These are phyloP conservation scores for Dothidotthia symphoricarpi DNA, from an alignment of 2,329 filamentous ascomycete genomes.

Conservation along the genomic window DNA sequence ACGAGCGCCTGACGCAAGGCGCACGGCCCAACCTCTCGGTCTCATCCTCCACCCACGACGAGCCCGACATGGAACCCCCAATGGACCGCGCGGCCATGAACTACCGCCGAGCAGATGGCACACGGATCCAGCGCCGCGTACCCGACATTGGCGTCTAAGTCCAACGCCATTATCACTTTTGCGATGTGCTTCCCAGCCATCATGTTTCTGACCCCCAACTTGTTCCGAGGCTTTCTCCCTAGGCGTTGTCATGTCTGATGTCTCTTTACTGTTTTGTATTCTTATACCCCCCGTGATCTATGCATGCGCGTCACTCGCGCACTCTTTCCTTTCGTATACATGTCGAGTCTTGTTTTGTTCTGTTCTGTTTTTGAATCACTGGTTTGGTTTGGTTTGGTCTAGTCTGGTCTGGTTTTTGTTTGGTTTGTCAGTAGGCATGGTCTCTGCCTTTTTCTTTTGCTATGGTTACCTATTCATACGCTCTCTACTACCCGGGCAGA, in stretches of 20 bases:
- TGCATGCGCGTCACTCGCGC: slow-evolving; percentile 6
- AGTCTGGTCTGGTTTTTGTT: too few relatives aligned
- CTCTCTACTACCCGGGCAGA: too few relatives aligned
- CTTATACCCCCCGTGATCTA: slow-evolving; percentile 10
- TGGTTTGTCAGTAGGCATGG: too few relatives aligned
- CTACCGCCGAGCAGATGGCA: slow-evolving; percentile 50
- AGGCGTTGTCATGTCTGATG: slow-evolving; percentile 11
- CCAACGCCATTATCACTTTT: slow-evolving; percentile 3
- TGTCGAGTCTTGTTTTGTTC: not conserved
- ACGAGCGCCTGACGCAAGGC: slow-evolving; percentile 46
- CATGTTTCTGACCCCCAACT: too few relatives aligned
- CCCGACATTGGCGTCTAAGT: slow-evolving; percentile 34
- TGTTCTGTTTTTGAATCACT: too few relatives aligned
- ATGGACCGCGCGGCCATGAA: slow-evolving; percentile 44
- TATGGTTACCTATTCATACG: too few relatives aligned
- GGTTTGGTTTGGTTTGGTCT: too few relatives aligned
- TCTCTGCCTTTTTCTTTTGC: too few relatives aligned
- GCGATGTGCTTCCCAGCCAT: too few relatives aligned
- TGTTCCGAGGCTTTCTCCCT: too few relatives aligned
- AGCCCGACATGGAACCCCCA: slow-evolving; percentile 43
- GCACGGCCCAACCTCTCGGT: slow-evolving; percentile 42
- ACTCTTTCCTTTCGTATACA: slow-evolving; percentile 3
- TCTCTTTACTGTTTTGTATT: slow-evolving; percentile 6
- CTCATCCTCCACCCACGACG: slow-evolving; percentile 34
- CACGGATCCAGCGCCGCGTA: slow-evolving; percentile 39